phyloP scores from a whole-genome alignment of 2,329 filamentous ascomycete species.

The Blumeria graminis region DNA sequence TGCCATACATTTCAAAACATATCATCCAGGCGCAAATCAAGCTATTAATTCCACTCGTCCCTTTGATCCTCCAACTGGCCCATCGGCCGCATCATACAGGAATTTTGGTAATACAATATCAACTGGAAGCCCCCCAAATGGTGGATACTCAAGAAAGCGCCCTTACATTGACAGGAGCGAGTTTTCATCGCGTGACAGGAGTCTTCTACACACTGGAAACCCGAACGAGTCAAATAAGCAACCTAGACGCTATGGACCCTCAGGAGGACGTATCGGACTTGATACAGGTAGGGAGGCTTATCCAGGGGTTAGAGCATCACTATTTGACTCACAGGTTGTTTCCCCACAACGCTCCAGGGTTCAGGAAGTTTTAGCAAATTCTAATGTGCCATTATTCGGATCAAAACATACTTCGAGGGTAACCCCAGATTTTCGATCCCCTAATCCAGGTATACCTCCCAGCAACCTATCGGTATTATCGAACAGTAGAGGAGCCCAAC shows the following conservation, averaged over 20 bases:
- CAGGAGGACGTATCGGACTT: conserved; percentile 17
- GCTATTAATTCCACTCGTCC: conserved; percentile 8
- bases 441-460: conserved; percentile 20
- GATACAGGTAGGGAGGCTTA: conserved; percentile 9
- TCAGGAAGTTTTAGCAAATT: neutral
- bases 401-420: conserved; percentile 35
- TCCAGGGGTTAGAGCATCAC: conserved; percentile 3
- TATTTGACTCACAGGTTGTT: neutral
- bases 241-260: conserved; percentile 25
- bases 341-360: conserved; percentile 1
- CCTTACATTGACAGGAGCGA: conserved; percentile 28
- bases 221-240: conserved; percentile 28
- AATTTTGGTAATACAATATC: conserved; percentile 8
- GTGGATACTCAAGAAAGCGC: conserved; percentile 24
- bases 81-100: conserved; percentile 9
- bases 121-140: conserved; percentile 6
- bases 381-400: conserved; percentile 26
- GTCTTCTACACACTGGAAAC: conserved; percentile 13
- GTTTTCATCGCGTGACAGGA: conserved; percentile 16
- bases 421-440: conserved; percentile 31
- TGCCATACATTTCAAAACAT: conserved; percentile 36
- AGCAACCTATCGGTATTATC: conserved; percentile 9
- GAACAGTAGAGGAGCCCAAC: neutral
- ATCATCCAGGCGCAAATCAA: conserved; percentile 28
- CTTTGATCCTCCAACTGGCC: conserved; percentile 12